Conservation (phyloP, 441 rosid species). For the Erodium moschatum region DNA sequence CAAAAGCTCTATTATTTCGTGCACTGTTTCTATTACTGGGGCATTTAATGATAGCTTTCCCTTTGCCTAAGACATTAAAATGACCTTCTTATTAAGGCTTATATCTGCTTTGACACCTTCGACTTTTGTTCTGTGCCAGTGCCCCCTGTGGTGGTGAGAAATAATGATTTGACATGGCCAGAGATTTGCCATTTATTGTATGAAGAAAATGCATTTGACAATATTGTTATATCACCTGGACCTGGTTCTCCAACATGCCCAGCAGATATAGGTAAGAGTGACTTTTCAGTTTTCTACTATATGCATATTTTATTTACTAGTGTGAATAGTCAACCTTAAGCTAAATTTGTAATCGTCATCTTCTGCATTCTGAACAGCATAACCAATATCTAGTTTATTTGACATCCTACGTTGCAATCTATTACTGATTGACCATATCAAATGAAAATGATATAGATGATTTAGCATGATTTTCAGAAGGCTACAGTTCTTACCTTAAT, state of each 20-base stretch:
- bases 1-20: neutral
- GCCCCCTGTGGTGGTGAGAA: slow-evolving; percentile 80
- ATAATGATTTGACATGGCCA: slow-evolving; percentile 87
- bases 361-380: neutral
- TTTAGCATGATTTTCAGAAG: neutral
- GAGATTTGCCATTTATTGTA: slow-evolving; percentile 47
- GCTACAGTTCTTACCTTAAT: neutral
- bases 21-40: neutral
- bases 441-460: neutral
- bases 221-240: slow-evolving; percentile 89
- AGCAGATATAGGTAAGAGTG: slow-evolving; percentile 56
- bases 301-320: neutral
- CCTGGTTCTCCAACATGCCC: slow-evolving; percentile 89
- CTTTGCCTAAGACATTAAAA: neutral
- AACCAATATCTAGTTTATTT: neutral
- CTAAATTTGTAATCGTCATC: neutral
- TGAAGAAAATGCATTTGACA: slow-evolving; percentile 70
- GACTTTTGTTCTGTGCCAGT: slow-evolving; percentile 35
- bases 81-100: neutral
- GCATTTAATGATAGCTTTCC: neutral
- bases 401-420: neutral
- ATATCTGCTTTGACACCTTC: slow-evolving; percentile 12
- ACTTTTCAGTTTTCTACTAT: neutral
- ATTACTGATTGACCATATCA: neutral
- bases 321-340: slow-evolving; percentile 5